Percentiles rank a stretch among this genome's conserved stretches.
Evolutionary conservation across 2,329 filamentous ascomycete genomes (phyloP).

Genomic region (Zasmidium cellare): DNA sequence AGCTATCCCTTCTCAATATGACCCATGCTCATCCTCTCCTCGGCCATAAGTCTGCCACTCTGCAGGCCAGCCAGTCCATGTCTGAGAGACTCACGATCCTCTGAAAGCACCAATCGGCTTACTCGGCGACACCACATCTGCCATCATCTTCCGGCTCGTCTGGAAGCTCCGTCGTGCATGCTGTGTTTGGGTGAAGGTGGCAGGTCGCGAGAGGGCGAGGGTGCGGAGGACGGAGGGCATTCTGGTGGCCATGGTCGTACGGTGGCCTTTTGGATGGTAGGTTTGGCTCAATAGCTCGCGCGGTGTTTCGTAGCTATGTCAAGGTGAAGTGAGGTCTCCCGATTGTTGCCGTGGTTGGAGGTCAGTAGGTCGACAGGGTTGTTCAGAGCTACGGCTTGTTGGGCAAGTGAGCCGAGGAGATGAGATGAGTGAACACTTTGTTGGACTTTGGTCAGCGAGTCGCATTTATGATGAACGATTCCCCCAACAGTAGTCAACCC

Average conservation of each 20-base stretch:
- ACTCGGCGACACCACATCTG: conserved; percentile 49
- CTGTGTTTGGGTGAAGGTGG: conserved; percentile 10
- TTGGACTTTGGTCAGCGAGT: too few species aligned
- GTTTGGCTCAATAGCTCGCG: neutral
- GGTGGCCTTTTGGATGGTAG: neutral
- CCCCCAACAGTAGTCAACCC: too few species aligned
- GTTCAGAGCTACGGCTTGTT: neutral
- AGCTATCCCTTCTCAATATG: neutral
- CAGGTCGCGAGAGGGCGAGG: conserved; percentile 18
- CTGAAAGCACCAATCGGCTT: conserved; percentile 71
- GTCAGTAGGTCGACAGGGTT: neutral
- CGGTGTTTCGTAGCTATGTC: neutral
- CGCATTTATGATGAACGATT: too few species aligned
- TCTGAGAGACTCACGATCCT: conserved; percentile 61
- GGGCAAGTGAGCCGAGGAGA: neutral
- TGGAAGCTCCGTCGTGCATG: conserved; percentile 37
- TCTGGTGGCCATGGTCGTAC: conserved; percentile 46
- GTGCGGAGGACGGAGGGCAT: conserved; percentile 41
- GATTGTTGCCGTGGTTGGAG: neutral
- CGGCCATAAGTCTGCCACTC: neutral
- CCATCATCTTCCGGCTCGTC: conserved; percentile 31
- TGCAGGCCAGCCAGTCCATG: too few species aligned
- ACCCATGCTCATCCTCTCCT: neutral
- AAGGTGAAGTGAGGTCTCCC: neutral
- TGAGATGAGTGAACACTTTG: too few species aligned